Percentiles rank a stretch among this genome's conserved stretches.
phyloP scores from a whole-genome alignment of 495 filamentous ascomycete genomes.

The Endocarpon pusillum region DNA sequence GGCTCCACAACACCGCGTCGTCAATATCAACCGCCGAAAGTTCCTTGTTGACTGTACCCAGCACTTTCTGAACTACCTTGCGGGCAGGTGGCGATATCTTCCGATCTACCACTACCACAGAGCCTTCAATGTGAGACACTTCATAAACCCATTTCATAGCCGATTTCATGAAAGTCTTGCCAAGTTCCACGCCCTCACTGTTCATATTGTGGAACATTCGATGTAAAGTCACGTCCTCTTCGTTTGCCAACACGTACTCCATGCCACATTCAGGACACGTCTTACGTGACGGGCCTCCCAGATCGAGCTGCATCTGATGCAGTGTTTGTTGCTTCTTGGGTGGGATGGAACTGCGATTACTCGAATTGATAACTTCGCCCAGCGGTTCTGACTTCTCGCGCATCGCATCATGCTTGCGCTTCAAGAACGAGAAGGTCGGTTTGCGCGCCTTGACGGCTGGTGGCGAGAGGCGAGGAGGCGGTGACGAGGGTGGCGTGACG shows the following conservation, averaged over 20 bases:
- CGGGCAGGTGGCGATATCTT: slow-evolving; percentile 35
- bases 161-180: slow-evolving; percentile 34
- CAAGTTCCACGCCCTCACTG: slow-evolving; percentile 44
- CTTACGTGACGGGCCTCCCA: slow-evolving; percentile 39
- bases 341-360: slow-evolving; percentile 16
- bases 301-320: slow-evolving; percentile 50
- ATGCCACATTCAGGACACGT: slow-evolving; percentile 51
- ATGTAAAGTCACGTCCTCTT: slow-evolving; percentile 46
- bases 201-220: slow-evolving; percentile 54
- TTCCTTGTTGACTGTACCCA: slow-evolving; percentile 52
- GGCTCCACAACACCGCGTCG: slow-evolving; percentile 42
- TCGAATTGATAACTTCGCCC: slow-evolving; percentile 27
- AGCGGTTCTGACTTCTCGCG: slow-evolving; percentile 15
- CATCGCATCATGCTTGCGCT: slow-evolving; percentile 27
- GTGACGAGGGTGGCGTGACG: slow-evolving; percentile 32
- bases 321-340: slow-evolving; percentile 26
- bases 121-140: slow-evolving; percentile 28
- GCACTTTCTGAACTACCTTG: slow-evolving; percentile 39
- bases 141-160: slow-evolving; percentile 30
- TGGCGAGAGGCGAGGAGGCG: slow-evolving; percentile 36
- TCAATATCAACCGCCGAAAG: slow-evolving; percentile 43
- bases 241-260: slow-evolving; percentile 52
- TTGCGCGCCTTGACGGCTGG: slow-evolving; percentile 38
- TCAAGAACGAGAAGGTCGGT: slow-evolving; percentile 34
- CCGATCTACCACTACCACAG: slow-evolving; percentile 39